A percentile compares a stretch with the other conserved stretches of the same genome.
These are phyloP conservation scores for Penicillium fuscoglaucum DNA, from an alignment of 2,329 filamentous ascomycete species.

Conservation along the genomic window DNA sequence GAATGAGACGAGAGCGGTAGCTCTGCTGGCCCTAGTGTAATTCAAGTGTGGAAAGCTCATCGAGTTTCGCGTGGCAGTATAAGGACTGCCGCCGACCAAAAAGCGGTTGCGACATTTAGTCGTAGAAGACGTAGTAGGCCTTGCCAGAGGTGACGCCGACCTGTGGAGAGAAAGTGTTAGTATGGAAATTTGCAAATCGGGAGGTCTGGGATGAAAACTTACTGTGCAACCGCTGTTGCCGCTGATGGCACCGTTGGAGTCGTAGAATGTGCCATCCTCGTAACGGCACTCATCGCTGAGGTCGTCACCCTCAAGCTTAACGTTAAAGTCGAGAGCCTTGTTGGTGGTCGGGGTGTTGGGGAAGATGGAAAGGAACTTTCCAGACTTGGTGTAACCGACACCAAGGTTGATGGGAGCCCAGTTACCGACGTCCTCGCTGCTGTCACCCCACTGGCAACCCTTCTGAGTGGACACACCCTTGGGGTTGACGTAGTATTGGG, in stretches of 20 bases:
- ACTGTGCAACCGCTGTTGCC: slow-evolving; percentile 72
- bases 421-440: slow-evolving; percentile 67
- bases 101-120: slow-evolving; percentile 14
- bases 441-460: slow-evolving; percentile 74
- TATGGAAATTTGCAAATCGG: slow-evolving; percentile 6
- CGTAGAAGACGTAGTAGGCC: slow-evolving; percentile 51
- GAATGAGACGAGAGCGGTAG: slow-evolving; percentile 13
- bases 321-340: slow-evolving; percentile 72
- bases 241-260: slow-evolving; percentile 47
- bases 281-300: slow-evolving; percentile 64
- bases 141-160: slow-evolving; percentile 52
- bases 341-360: slow-evolving; percentile 75
- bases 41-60: slow-evolving; percentile 12
- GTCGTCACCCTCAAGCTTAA: slow-evolving; percentile 70
- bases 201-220: slow-evolving; percentile 46
- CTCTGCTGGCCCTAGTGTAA: slow-evolving; percentile 2
- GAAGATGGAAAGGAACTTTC: slow-evolving; percentile 82
- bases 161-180: slow-evolving; percentile 32
- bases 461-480: slow-evolving; percentile 65
- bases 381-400: slow-evolving; percentile 65
- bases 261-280: slow-evolving; percentile 63
- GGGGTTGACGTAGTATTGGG: slow-evolving; percentile 97
- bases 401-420: slow-evolving; percentile 85
- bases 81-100: slow-evolving; percentile 10
- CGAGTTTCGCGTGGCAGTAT: slow-evolving; percentile 13